These are phyloP conservation scores for Cystobasidium tubakii DNA, from an alignment of 768 basidiomycete species.

Conservation along the genomic window DNA sequence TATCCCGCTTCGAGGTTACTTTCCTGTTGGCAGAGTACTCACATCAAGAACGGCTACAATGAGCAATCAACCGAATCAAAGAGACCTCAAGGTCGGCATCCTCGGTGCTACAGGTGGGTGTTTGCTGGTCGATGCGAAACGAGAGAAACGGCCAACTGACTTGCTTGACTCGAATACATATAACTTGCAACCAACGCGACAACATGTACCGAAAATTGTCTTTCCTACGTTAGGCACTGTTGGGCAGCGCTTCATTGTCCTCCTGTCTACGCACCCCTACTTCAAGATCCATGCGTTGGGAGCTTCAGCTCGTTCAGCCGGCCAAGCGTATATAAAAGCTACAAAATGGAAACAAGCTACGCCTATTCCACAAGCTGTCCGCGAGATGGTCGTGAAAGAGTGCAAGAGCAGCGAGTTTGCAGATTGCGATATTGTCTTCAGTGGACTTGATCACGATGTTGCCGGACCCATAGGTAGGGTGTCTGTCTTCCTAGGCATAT, in stretches of 20 bases:
- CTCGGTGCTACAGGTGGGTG: conserved; percentile 51
- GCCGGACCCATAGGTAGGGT: conserved; percentile 86
- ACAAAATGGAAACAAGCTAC: conserved; percentile 78
- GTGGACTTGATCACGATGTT: conserved; percentile 89
- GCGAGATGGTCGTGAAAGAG: conserved; percentile 63
- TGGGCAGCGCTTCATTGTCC: conserved; percentile 86
- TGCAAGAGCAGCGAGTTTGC: conserved; percentile 71
- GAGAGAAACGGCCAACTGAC: neutral
- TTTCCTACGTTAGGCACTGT: conserved; percentile 61
- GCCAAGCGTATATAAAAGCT: conserved; percentile 67
- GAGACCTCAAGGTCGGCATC: conserved; percentile 51
- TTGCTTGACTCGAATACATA: neutral
- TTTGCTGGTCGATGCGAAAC: neutral
- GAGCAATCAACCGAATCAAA: conserved; percentile 27
- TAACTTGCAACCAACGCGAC: neutral
- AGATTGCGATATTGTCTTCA: conserved; percentile 82
- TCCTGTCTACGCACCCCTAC: conserved; percentile 82
- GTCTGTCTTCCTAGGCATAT: neutral
- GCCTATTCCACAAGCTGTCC: conserved; percentile 64
- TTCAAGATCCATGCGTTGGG: conserved; percentile 80
- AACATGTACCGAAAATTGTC: neutral
- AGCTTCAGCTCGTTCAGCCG: conserved; percentile 79
- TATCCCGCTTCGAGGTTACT: neutral
- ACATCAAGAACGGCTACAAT: neutral
- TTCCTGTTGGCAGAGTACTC: neutral